Conservation (phyloP, 2,329 filamentous ascomycete genomes). For the Ilyonectria mors-panacis region DNA sequence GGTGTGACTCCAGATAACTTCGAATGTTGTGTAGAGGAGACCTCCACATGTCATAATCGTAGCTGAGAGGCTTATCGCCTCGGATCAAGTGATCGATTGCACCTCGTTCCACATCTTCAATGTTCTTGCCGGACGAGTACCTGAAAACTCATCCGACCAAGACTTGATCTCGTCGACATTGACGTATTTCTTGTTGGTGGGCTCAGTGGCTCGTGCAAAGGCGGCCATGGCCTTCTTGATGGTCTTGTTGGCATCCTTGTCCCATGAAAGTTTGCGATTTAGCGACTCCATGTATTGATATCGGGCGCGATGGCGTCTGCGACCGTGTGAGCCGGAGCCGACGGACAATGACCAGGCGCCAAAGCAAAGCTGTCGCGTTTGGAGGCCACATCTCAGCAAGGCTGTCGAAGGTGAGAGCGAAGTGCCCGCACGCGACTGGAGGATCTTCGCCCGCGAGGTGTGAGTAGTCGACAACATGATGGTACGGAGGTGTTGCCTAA, state of each 20-base stretch:
- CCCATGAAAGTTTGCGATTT: constrained; percentile 62
- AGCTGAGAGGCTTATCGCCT: constrained; percentile 41
- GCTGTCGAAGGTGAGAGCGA: constrained; percentile 32
- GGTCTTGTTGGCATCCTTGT: constrained; percentile 56
- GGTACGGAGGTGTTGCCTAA: constrained; percentile 18
- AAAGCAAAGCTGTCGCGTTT: constrained; percentile 63
- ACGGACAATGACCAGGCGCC: constrained; percentile 62
- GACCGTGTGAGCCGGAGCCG: constrained; percentile 56
- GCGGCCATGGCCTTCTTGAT: constrained; percentile 60
- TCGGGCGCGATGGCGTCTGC: constrained; percentile 60
- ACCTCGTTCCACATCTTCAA: constrained; percentile 62
- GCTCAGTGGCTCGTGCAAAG: constrained; percentile 54
- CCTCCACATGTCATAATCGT: constrained; percentile 49
- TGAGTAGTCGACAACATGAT: constrained; percentile 49
- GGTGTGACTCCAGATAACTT: constrained; percentile 49
- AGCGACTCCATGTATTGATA: constrained; percentile 64
- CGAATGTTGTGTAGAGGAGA: constrained; percentile 53
- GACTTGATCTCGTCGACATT: constrained; percentile 54
- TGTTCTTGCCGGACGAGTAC: constrained; percentile 58
- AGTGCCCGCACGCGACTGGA: constrained; percentile 38
- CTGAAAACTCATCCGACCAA: constrained; percentile 55
- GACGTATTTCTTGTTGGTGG: constrained; percentile 52
- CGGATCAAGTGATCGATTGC: constrained; percentile 62
- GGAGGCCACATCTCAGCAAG: constrained; percentile 36
- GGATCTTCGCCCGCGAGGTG: constrained; percentile 47